Evolutionary conservation across 2,329 filamentous ascomycete genomes (phyloP), one percentile per base, ranked within the genome.

Genomic region (Aspergillus pseudonomiae): DNA sequence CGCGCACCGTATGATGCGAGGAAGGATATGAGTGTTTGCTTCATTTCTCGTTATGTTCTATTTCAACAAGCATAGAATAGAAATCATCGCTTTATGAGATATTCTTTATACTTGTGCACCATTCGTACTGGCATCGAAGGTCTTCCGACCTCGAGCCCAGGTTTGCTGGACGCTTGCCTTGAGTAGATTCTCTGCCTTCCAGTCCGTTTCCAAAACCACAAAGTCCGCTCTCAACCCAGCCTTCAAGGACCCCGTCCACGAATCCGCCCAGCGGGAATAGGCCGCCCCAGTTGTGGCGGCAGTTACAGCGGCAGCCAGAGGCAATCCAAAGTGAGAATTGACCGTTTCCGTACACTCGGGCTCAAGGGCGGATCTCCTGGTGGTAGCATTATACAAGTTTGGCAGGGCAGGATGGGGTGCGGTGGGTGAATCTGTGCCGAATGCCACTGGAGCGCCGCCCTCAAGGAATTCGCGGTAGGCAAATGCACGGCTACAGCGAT

Each of bases 331-430:
- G 43, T 82, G 71, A 16, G 75, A 68, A 57, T 84, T 83, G 1
- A 83, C 77, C 2, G 78, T 78, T 48, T 72, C 71, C 4, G 76
- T 75, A 1, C 67, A 71, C 2, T 79, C 73, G 0, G 77, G 77
- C 56, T 82, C 75, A 39, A 79, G 74, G 1, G 81, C 79, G 6
- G 80, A 82, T 45, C 77, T 77, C 57, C 83, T 74, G 6, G 82
- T 84, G 0, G 82, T 83, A 14, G 82, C 83, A 57, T 81, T 79
- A 62, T 84, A 84, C 36, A 84, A 63, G 66, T 84, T 84, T 2
- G 75, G 76, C 45, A 84, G 70, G 12, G 82, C 79, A 9, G 75
- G 70, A 63, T 82, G 79, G 0, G 78, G 78, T 1, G 83, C 83
- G 2, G 83, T 84, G 0, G 82, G 83, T 0, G 81, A 76, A 67